Evolutionary conservation across 805 yeast genomes (phyloP), one percentile per base, ranked within the genome.

Genomic region (Brettanomyces anomalus): DNA sequence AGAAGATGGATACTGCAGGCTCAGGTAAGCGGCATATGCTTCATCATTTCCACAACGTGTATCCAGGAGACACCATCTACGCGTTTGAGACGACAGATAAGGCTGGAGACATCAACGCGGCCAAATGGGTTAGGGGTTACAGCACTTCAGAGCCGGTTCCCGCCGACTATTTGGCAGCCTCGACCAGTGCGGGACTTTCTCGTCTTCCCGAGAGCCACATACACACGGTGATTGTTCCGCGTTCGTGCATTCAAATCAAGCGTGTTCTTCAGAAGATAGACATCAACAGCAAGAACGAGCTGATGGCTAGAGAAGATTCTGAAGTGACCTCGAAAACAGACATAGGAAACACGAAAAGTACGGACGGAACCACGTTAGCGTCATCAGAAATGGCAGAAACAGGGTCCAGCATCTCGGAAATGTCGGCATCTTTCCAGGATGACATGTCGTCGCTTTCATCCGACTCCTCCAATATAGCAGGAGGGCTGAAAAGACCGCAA

Each of bases 81-180:
- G 65, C 85, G 16, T 83, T 85, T 55, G 95, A 86, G 56, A 65
- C 72, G 39, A 30, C 40, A 2, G 37, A 35, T 14, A 7, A 8
- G 24, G 20, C 17, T 7, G 40, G 35, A n/a, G 40, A 28, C 40
- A 18, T 11, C 16, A 11, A 15, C 17, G 26, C 40, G 5, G 40
- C 26, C 11, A 18, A 31, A n/a, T 87, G 95, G 95, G 86, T 79
- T 19, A 70, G 95, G 51, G 95, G 88, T 11, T 86, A 87, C 58
- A 69, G 76, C 4, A 64, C 82, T 31, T 66, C 81, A 33, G 72
- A 78, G 45, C 89, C 94, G 5, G 64, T 78, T 42, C 90, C 90
- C 1, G 70, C 76, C 28, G 86, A 81, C 55, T 82, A 77, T 59
- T 67, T 73, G 36, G 72, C 80, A 32, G 76, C 83, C 13, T 70